A percentile compares a stretch with the other conserved stretches of the same genome.
Evolutionary conservation across 192 early-diverging fungal species (phyloP).

Genomic region (Tieghemiomyces parasiticus): DNA sequence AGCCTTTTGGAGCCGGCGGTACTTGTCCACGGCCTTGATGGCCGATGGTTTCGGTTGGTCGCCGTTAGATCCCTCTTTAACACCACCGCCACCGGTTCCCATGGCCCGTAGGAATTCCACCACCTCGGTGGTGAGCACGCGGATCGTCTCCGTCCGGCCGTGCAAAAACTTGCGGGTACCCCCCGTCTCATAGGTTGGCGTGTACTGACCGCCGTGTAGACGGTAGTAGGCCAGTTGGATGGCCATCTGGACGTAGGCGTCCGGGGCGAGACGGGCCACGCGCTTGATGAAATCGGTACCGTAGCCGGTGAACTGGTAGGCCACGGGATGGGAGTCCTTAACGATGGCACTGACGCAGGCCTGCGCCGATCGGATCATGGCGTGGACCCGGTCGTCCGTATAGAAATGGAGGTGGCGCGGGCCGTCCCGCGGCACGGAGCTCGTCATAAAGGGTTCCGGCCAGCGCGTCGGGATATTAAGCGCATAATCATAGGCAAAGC

Average conservation of each 20-base stretch:
- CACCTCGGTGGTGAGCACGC: constrained; percentile 55
- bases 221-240: constrained; percentile 75
- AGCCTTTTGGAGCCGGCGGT: constrained; percentile 44
- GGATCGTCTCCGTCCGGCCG: constrained; percentile 78
- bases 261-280: constrained; percentile 43
- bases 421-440: not conserved
- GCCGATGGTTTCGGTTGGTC: no score
- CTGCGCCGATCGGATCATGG: constrained; percentile 34
- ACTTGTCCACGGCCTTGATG: constrained; percentile 11
- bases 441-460: not conserved
- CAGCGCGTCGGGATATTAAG: constrained; percentile 20
- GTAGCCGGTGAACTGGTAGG: constrained; percentile 51
- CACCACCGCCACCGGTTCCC: constrained; percentile 27
- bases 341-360: constrained; percentile 31
- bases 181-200: constrained; percentile 75
- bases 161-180: constrained; percentile 62
- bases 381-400: constrained; percentile 15
- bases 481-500: constrained; percentile 37
- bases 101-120: constrained; percentile 54
- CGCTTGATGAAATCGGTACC: constrained; percentile 67
- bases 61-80: no score
- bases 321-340: constrained; percentile 38
- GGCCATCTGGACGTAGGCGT: constrained; percentile 78
- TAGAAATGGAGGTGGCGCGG: constrained; percentile 6
- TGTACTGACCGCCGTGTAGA: constrained; percentile 38